Evolutionary conservation across 2,329 filamentous ascomycete species (phyloP), one percentile per base, ranked within the genome.

Genomic region (Coleophoma eucalyptorum): DNA sequence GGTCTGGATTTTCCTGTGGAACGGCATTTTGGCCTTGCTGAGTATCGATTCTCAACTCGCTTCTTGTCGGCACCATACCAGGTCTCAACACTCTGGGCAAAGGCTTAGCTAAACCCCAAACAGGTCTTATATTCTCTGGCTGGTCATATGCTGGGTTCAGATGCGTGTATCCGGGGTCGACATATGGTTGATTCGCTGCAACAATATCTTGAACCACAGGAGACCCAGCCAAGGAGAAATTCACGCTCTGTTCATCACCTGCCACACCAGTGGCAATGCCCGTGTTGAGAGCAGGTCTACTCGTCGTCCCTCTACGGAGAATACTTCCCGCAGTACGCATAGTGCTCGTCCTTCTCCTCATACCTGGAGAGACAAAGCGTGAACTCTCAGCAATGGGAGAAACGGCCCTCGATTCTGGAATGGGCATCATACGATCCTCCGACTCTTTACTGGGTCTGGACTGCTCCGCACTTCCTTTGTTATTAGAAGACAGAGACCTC

Each of bases 91-190:
- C 77, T 54, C 76, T 76, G 32, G 78, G 77, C 21, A 80, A 60
- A 6, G 78, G 77, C 56, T 78, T 76, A 3, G 75, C 77, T 47
- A 80, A 61, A 62, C 75, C 72, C 72, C 78, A 81, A 43, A 81
- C 72, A 1, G 78, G 77, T 50, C 75, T 72, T 12, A 65, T 57
- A 15, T 77, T 74, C 7, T 67, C 64, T 3, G 76, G 69, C 49
- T 79, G 74, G 32, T 78, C 77, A 52, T 80, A 80, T 31, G 75
- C 71, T 2, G 78, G 78, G 47, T 81, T 81, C 3, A 81, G 65
- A 11, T 76, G 68, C 11, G 69, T 67, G 54, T 81, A 80, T 3
- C 75, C 75, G n/a, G 76, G 75, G 35, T 78, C 73, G n/a, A 80
- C 71, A 37, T 73, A 74, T 1, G 72, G 69, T 50, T 73, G 68